Percentiles rank a stretch among this genome's conserved stretches.
These are phyloP conservation scores for Trichosporon sp. DNA, from an alignment of 1,284 basidiomycete genomes.

Conservation along the genomic window DNA sequence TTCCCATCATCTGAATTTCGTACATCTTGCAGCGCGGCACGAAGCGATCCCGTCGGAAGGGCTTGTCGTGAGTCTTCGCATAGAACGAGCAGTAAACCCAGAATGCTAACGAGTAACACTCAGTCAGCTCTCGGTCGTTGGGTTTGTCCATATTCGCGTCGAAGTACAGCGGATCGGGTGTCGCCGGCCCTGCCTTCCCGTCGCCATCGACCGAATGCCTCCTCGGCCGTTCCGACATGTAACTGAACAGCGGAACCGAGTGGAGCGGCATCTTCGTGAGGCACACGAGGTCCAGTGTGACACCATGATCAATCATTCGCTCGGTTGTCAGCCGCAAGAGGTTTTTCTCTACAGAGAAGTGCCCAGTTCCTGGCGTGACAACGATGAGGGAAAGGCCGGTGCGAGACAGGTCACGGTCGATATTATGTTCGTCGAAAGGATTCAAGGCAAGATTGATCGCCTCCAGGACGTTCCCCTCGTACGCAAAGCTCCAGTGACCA, in stretches of 20 bases:
- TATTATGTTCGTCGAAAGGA: conserved; percentile 89
- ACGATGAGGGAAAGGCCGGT: conserved; percentile 82
- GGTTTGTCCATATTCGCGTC: conserved; percentile 50
- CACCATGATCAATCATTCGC: conserved; percentile 91
- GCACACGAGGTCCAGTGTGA: conserved; percentile 82
- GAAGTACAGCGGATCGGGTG: conserved; percentile 74
- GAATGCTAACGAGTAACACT: conserved; percentile 46
- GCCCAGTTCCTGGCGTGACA: conserved; percentile 90
- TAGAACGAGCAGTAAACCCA: conserved; percentile 51
- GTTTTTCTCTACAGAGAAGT: conserved; percentile 86
- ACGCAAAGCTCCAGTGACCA: conserved; percentile 55
- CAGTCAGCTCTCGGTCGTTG: conserved; percentile 38
- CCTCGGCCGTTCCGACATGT: conserved; percentile 48
- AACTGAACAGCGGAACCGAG: conserved; percentile 83
- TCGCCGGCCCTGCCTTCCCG: conserved; percentile 37
- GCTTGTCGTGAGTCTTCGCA: conserved; percentile 53
- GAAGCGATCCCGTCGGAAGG: conserved; percentile 83
- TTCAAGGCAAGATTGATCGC: conserved; percentile 90
- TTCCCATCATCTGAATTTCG: conserved; percentile 86
- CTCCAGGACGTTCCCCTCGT: conserved; percentile 92
- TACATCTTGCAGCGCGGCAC: conserved; percentile 88
- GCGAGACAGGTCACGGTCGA: conserved; percentile 90
- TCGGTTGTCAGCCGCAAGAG: conserved; percentile 88
- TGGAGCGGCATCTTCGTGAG: conserved; percentile 91
- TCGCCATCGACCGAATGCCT: conserved; percentile 8